Conservation (phyloP, 1,284 basidiomycete genomes). For the Ceratobasidium sp. region DNA sequence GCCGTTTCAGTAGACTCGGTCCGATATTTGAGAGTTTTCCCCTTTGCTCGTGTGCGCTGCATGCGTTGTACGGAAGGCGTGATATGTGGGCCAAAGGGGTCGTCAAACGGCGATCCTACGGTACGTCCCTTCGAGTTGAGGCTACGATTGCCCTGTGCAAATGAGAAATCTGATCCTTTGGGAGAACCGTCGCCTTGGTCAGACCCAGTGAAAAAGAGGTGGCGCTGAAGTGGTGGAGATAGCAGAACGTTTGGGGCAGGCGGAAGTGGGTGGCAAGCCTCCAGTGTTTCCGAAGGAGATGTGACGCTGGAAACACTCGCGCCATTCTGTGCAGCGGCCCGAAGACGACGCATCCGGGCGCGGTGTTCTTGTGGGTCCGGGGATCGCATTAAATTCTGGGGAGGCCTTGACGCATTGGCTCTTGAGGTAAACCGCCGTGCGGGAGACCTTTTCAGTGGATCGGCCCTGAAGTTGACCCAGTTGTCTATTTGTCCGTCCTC, state of each 20-base stretch:
- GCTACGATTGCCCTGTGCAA: neutral
- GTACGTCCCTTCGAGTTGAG: conserved; percentile 2
- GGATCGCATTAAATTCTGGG: neutral
- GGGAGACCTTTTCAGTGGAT: conserved; percentile 1
- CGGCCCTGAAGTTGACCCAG: neutral
- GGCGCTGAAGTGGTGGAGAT: conserved; percentile 34
- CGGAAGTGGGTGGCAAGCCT: conserved; percentile 7
- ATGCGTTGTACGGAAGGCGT: neutral
- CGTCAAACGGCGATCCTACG: neutral
- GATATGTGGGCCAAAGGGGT: conserved; percentile 9
- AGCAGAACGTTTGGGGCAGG: neutral
- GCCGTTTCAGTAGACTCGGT: conserved; percentile 15
- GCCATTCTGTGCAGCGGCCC: neutral
- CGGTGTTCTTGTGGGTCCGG: conserved; percentile 23
- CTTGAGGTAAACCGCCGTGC: conserved; percentile 1
- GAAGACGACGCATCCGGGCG: conserved; percentile 24
- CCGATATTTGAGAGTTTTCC: neutral
- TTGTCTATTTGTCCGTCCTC: neutral
- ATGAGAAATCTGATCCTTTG: neutral
- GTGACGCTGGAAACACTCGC: neutral
- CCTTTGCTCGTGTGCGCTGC: neutral
- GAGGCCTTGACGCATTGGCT: neutral
- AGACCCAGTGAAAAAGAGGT: conserved; percentile 22
- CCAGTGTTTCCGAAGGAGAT: neutral
- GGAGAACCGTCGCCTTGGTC: neutral